phyloP scores from a whole-genome alignment of 2,329 filamentous ascomycete genomes.

The Pseudocercospora vitis region DNA sequence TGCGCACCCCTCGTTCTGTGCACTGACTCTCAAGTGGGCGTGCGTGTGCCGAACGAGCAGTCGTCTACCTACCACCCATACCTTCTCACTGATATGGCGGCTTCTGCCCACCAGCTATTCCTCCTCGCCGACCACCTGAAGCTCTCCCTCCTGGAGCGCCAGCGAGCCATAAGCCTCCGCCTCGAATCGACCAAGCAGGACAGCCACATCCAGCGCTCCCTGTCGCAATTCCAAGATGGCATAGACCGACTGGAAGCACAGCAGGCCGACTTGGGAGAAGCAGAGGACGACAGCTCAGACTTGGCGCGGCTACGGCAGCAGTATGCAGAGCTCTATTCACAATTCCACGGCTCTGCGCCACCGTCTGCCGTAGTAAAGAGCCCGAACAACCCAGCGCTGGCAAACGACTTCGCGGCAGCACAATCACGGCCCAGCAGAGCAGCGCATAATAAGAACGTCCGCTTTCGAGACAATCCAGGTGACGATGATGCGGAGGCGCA shows the following conservation, averaged over 20 bases:
- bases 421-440: slow-evolving; percentile 45
- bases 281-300: slow-evolving; percentile 54
- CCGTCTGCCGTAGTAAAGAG: slow-evolving; percentile 55
- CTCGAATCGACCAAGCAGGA: slow-evolving; percentile 79
- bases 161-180: slow-evolving; percentile 78
- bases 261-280: slow-evolving; percentile 64
- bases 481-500: slow-evolving; percentile 50
- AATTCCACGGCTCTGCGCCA: slow-evolving; percentile 69
- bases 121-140: slow-evolving; percentile 96
- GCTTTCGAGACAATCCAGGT: slow-evolving; percentile 69
- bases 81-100: slow-evolving; percentile 70
- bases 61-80: slow-evolving; percentile 68
- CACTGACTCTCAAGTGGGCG: not conserved
- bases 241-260: slow-evolving; percentile 68
- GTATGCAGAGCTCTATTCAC: slow-evolving; percentile 71
- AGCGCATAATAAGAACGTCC: slow-evolving; percentile 53
- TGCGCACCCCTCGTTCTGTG: not conserved
- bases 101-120: slow-evolving; percentile 69
- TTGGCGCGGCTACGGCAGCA: slow-evolving; percentile 70
- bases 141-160: slow-evolving; percentile 86
- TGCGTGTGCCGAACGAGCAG: slow-evolving; percentile 20
- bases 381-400: slow-evolving; percentile 65
- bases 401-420: slow-evolving; percentile 65
- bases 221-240: slow-evolving; percentile 82
- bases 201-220: slow-evolving; percentile 80